phyloP scores from a whole-genome alignment of 257 asterid species.

The Nicotiana tomentosiformis region DNA sequence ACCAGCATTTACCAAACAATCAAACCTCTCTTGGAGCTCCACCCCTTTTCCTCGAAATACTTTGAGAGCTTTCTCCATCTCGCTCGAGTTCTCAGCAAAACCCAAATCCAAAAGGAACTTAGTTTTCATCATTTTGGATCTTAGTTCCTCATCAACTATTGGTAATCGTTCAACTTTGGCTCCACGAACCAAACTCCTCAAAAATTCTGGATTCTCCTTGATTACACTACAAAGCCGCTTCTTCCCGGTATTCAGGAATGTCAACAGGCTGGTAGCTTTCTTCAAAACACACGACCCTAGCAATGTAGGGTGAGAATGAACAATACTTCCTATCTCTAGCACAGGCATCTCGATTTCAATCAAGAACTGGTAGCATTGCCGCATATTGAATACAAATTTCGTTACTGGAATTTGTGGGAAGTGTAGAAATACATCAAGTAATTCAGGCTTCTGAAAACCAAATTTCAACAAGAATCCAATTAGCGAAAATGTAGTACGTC shows the following conservation, averaged over 20 bases:
- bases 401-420: constrained; percentile 38
- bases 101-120: constrained; percentile 58
- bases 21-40: constrained; percentile 68
- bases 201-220: constrained; percentile 43
- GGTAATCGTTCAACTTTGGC: constrained; percentile 26
- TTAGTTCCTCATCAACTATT: constrained; percentile 20
- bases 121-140: constrained; percentile 31
- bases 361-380: constrained; percentile 43
- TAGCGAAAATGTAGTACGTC: constrained; percentile 30
- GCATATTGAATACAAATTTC: constrained; percentile 33
- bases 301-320: constrained; percentile 30
- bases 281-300: constrained; percentile 56
- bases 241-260: constrained; percentile 36
- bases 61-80: constrained; percentile 52
- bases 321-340: constrained; percentile 36
- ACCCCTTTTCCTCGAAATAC: constrained; percentile 46
- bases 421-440: constrained; percentile 29
- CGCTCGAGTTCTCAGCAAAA: constrained; percentile 47
- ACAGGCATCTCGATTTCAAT: constrained; percentile 42
- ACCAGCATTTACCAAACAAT: constrained; percentile 49
- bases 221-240: constrained; percentile 41
- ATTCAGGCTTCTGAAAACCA: constrained; percentile 31
- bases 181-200: constrained; percentile 50
- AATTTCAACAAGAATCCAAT: constrained; percentile 51
- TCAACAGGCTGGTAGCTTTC: constrained; percentile 30